phyloP scores from a whole-genome alignment of 2,329 filamentous ascomycete species.

The Diaporthe vexans region DNA sequence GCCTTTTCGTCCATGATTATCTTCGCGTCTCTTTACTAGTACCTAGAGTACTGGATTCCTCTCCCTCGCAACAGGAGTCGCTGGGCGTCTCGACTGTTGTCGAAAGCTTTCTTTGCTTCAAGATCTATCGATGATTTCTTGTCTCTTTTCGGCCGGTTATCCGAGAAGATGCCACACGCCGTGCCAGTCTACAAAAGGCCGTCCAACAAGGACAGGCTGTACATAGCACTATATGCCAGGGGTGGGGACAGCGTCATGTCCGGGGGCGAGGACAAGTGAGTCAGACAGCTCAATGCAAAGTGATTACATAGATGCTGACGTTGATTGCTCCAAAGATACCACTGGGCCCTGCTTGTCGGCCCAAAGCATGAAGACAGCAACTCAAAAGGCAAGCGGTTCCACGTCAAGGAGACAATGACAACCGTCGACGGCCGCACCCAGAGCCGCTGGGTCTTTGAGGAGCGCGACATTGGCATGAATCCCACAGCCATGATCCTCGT shows the following conservation, averaged over 20 bases:
- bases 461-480: constrained; percentile 34
- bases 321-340: constrained; percentile 44
- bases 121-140: neutral
- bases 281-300: neutral
- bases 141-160: constrained; percentile 5
- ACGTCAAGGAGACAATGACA: constrained; percentile 29
- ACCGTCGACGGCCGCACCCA: constrained; percentile 12
- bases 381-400: constrained; percentile 30
- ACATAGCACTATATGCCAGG: constrained; percentile 48
- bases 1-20: neutral
- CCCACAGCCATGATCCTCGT: constrained; percentile 38
- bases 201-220: constrained; percentile 49
- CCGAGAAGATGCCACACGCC: constrained; percentile 25
- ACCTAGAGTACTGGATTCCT: neutral
- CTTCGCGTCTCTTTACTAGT: neutral
- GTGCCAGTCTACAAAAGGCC: constrained; percentile 41
- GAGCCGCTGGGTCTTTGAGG: constrained; percentile 22
- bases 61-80: neutral
- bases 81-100: neutral
- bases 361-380: constrained; percentile 43
- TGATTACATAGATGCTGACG: neutral
- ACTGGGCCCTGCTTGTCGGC: constrained; percentile 49
- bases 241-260: constrained; percentile 45
- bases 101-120: neutral
- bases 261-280: constrained; percentile 47